phyloP scores from a whole-genome alignment of 306 rosid genomes.

The Acmispon strigosus region DNA sequence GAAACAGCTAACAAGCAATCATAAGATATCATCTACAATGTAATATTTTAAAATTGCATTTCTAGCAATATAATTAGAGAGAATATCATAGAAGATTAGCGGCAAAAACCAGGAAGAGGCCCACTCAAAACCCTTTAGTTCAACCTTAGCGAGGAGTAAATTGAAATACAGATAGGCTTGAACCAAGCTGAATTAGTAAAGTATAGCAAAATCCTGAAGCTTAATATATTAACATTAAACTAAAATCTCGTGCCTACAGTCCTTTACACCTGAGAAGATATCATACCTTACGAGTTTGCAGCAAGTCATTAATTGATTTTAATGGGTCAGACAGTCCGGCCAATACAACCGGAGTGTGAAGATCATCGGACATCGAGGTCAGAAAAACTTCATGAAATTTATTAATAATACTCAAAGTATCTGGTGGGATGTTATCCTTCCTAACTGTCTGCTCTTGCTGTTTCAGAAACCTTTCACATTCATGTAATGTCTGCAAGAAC shows the following conservation, averaged over 20 bases:
- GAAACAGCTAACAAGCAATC: not conserved
- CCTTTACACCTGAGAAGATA: not conserved
- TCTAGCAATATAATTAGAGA: not conserved
- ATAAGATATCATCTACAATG: slow-evolving; percentile 1
- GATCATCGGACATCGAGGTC: slow-evolving; percentile 90
- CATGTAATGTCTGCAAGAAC: slow-evolving; percentile 70
- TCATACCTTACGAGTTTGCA: slow-evolving; percentile 78
- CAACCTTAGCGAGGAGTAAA: not conserved
- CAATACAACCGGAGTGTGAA: slow-evolving; percentile 77
- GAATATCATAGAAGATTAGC: not conserved
- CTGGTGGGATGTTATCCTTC: slow-evolving; percentile 53
- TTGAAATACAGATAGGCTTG: not conserved
- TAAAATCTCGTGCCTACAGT: not conserved
- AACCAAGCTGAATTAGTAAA: not conserved
- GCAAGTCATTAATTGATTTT: slow-evolving; percentile 77
- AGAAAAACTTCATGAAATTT: slow-evolving; percentile 47
- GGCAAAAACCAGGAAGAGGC: slow-evolving; percentile 1
- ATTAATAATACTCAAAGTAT: slow-evolving; percentile 38
- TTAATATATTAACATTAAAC: not conserved
- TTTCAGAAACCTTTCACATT: slow-evolving; percentile 61
- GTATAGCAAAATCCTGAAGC: not conserved
- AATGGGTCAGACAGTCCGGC: slow-evolving; percentile 84
- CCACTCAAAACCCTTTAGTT: not conserved
- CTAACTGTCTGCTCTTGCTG: slow-evolving; percentile 49
- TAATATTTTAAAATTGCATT: not conserved